Evolutionary conservation across 331 rosid species (phyloP).

Genomic region (Pyracantha coccinea): DNA sequence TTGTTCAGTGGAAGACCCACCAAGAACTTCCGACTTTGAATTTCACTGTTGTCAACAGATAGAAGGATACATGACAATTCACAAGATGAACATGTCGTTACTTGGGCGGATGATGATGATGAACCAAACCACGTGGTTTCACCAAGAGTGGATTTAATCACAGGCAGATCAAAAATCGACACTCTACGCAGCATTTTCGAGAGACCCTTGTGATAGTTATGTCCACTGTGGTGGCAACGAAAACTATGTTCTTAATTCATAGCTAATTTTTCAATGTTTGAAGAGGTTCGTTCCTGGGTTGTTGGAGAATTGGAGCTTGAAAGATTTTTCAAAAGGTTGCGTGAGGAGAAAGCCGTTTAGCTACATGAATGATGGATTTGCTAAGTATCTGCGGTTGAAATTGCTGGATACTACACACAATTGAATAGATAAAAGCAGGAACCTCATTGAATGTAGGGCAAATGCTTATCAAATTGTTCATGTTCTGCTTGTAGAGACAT

Average conservation of each 20-base stretch:
- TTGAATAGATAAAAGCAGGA: conserved; percentile 28
- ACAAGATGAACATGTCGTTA: neutral
- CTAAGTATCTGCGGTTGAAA: conserved; percentile 22
- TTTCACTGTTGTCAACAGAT: neutral
- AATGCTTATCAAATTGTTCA: conserved; percentile 20
- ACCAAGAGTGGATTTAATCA: conserved; percentile 25
- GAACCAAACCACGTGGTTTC: conserved; percentile 1
- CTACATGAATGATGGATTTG: conserved; percentile 26
- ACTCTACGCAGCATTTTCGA: conserved; percentile 31
- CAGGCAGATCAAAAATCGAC: conserved; percentile 23
- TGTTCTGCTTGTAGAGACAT: conserved; percentile 15
- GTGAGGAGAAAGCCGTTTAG: conserved; percentile 14
- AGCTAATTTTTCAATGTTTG: conserved; percentile 41
- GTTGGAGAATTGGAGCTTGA: conserved; percentile 18
- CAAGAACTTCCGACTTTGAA: conserved; percentile 4
- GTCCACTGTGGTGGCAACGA: conserved; percentile 29
- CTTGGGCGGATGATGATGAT: neutral
- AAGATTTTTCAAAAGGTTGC: conserved; percentile 40
- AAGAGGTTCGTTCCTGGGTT: conserved; percentile 32
- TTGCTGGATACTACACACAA: conserved; percentile 33
- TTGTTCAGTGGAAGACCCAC: conserved; percentile 32
- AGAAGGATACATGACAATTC: conserved; percentile 6
- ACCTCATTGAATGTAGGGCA: conserved; percentile 15
- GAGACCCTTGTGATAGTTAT: conserved; percentile 34
- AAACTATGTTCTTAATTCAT: conserved; percentile 20